A percentile compares a stretch with the other conserved stretches of the same genome.
Conservation (phyloP, 768 basidiomycete species). For the Tricholoma bakamatsutake region DNA sequence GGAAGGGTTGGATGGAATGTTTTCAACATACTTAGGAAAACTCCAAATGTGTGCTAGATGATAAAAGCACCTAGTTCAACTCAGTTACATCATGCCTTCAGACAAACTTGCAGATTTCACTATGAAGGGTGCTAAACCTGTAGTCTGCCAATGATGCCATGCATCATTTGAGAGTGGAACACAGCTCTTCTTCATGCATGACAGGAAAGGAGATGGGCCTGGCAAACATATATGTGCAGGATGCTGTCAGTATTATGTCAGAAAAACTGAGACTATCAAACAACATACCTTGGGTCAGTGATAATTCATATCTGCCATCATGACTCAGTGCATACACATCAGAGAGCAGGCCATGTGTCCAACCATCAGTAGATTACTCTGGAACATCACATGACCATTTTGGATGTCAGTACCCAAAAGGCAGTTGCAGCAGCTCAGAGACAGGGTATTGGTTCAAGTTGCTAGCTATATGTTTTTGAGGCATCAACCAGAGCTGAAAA, state of each 20-base stretch:
- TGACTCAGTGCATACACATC: neutral
- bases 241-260: neutral
- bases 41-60: no score
- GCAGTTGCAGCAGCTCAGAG: neutral
- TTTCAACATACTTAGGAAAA: no score
- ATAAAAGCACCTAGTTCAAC: no score
- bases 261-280: neutral
- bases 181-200: neutral
- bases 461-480: no score
- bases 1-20: no score
- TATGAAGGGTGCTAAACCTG: neutral
- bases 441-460: neutral
- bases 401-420: neutral
- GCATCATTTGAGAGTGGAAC: neutral
- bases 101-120: neutral
- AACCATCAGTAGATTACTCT: neutral
- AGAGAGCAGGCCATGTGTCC: neutral
- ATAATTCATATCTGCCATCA: neutral
- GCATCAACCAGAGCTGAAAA: no score
- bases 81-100: no score
- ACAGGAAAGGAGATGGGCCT: neutral
- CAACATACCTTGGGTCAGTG: neutral
- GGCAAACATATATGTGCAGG: neutral
- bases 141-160: neutral
- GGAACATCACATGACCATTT: neutral